Conservation (phyloP, 805 yeast genomes). For the Candida fluviatilis region DNA sequence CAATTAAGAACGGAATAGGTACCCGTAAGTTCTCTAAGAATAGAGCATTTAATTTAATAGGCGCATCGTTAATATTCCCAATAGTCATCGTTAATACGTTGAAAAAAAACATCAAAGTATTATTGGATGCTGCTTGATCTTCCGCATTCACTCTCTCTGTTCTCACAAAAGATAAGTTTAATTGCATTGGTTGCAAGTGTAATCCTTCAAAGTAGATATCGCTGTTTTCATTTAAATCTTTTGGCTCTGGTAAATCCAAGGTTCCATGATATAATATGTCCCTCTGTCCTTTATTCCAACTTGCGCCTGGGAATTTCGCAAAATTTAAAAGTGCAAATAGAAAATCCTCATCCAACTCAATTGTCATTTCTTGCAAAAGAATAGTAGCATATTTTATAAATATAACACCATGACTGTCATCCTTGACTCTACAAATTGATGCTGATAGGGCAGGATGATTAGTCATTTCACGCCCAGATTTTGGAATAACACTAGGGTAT, state of each 20-base stretch:
- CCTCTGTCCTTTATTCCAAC: slow-evolving; percentile 51
- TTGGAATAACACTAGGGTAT: slow-evolving; percentile 88
- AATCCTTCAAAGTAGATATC: slow-evolving; percentile 91
- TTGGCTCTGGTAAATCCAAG: slow-evolving; percentile 69
- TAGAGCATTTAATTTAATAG: slow-evolving; percentile 82
- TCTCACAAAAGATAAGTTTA: slow-evolving; percentile 86
- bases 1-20: slow-evolving; percentile 68
- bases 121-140: slow-evolving; percentile 55
- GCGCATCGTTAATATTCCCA: slow-evolving; percentile 96
- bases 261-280: slow-evolving; percentile 59
- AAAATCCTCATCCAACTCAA: slow-evolving; percentile 94
- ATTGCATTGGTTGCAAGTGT: slow-evolving; percentile 86
- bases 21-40: slow-evolving; percentile 86
- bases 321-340: slow-evolving; percentile 78
- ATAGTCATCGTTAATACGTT: slow-evolving; percentile 93
- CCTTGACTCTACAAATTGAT: slow-evolving; percentile 78
- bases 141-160: slow-evolving; percentile 73
- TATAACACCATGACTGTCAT: slow-evolving; percentile 83
- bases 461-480: slow-evolving; percentile 75
- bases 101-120: slow-evolving; percentile 68
- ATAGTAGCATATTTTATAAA: slow-evolving; percentile 90
- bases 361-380: slow-evolving; percentile 82
- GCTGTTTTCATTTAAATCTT: slow-evolving; percentile 46
- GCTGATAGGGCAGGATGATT: slow-evolving; percentile 90
- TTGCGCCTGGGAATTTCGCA: slow-evolving; percentile 74